Evolutionary conservation across 2,329 filamentous ascomycete genomes (phyloP), one percentile per base, ranked within the genome.

Genomic region (Arthrinium phaeospermum): DNA sequence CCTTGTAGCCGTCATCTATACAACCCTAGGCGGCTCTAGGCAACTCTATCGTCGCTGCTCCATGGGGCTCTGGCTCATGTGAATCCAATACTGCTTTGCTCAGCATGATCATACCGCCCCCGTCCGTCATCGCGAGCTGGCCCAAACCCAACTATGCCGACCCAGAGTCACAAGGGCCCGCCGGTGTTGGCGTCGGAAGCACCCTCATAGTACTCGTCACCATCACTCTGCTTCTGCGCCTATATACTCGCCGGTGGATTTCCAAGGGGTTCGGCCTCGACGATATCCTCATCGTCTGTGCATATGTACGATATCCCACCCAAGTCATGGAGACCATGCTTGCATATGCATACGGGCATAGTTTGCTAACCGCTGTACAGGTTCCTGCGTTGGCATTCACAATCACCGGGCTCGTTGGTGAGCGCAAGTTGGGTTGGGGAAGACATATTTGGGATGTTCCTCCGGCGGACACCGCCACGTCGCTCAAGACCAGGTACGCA

Each of bases 381-480:
- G 22, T 81, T 37, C 81, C 82, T 14, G 77, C 81, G 4, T 74
- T 76, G 12, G 77, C 77, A 12, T 83, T 81, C 68, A 78, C 80
- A 12, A 75, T 80, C 37, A 72, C 78, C 5, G 79, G 79, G 4
- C 71, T 81, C 64, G 70, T 79, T 53, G 78, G 76, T 1, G 77
- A 80, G 67, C 71, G 76, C 3, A 49, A 68, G 10, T 76, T 81
- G 10, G 76, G 79, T 57, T 81, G 79, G 79, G 78, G 79, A 34
- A 77, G 77, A 53, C 82, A 83, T 68, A 73, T 79, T 5, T 83
- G 81, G 80, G 81, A 83, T 69, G 68, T 82, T 7, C 77, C 78
- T 45, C 22, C 70, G 0, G 71, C 75, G 14, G 70, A 75, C 70
- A 71, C 77, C 44, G 74, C 71, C 13, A 71, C 75, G 45, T 76